These are phyloP conservation scores for Neopestalotiopsis rosae DNA, from an alignment of 2,329 filamentous ascomycete genomes.

Conservation along the genomic window DNA sequence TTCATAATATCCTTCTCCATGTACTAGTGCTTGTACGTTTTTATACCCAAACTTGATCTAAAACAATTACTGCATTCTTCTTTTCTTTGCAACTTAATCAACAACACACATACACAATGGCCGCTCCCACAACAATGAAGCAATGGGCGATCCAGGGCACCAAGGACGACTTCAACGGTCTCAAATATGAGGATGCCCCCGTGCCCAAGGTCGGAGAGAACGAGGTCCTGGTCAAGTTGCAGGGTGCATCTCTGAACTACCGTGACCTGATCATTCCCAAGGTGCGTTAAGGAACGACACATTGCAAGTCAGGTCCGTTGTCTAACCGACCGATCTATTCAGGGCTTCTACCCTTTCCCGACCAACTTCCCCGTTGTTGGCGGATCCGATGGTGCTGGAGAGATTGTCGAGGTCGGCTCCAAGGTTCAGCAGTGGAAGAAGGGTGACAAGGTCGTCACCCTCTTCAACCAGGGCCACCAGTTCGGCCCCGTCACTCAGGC, in stretches of 20 bases:
- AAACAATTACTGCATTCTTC: background rate
- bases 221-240: conserved; percentile 73
- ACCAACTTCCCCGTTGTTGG: conserved; percentile 50
- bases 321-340: conserved; percentile 23
- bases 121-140: conserved; percentile 48
- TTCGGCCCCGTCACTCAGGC: conserved; percentile 44
- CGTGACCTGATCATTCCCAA: conserved; percentile 57
- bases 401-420: conserved; percentile 55
- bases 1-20: background rate
- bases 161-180: conserved; percentile 62
- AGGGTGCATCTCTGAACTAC: conserved; percentile 59
- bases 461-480: conserved; percentile 65
- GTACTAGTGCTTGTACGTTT: background rate
- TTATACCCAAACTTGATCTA: background rate
- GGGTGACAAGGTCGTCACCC: conserved; percentile 62
- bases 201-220: conserved; percentile 70
- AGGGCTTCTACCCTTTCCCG: conserved; percentile 52
- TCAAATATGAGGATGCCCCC: conserved; percentile 58
- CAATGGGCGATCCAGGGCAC: conserved; percentile 61
- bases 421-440: conserved; percentile 53
- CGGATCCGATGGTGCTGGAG: conserved; percentile 59
- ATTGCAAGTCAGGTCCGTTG: background rate
- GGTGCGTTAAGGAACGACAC: conserved; percentile 23
- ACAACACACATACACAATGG: conserved; percentile 23
- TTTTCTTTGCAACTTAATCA: background rate